Base-by-base conservation (phyloP, 805 yeast species). In the Clavispora carvajalis region DNA sequence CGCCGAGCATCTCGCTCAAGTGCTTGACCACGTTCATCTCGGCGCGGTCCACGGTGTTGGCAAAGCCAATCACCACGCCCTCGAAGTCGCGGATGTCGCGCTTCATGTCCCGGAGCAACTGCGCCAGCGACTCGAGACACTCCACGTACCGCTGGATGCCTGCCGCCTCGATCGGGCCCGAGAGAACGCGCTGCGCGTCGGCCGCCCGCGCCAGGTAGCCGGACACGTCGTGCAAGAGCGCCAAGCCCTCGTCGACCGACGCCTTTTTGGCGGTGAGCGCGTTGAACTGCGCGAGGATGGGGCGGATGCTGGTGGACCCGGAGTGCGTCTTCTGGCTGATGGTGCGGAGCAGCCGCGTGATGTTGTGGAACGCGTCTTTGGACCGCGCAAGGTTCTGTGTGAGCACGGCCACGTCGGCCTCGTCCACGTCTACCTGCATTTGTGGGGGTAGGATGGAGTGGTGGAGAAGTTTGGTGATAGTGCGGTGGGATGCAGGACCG, bases 401-500 rank as follows among this genome's bases (percentile, higher is more conserved):
- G 23, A 89, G 71, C 4, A 89, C 89, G 2, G 87, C 81, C 24
- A 87, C 80, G 51, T 88, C 96, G 2, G 90, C 89, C 57, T 83
- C 91, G 53, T 85, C 90, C 2, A 80, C 67, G 52, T 83, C 90
- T 21, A 79, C 61, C 24, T 24, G 33, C 38, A 36, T 36, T 6
- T 33, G 34, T 19, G 34, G 22, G 7, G 23, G 23, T 22, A 11
- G 8, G 22, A 11, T 22, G 15, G 31, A 11, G 23, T 4, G 22
- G 22, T 30, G 18, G 34, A 18, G 9, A 23, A 18, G 23, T 6
- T 22, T 11, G 5, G 13, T 24, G 26, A 17, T 3, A 6, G 16
- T 12, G 12, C 7, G 29, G 9, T 7, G 17, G 9, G 30, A 5
- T 23, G 26, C 9, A 10, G 31, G n/a, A n/a, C n/a, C n/a, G n/a